Evolutionary conservation across 108 stramenopile species (phyloP), one percentile per base, ranked within the genome.

Genomic region (Craspedostauros australis): DNA sequence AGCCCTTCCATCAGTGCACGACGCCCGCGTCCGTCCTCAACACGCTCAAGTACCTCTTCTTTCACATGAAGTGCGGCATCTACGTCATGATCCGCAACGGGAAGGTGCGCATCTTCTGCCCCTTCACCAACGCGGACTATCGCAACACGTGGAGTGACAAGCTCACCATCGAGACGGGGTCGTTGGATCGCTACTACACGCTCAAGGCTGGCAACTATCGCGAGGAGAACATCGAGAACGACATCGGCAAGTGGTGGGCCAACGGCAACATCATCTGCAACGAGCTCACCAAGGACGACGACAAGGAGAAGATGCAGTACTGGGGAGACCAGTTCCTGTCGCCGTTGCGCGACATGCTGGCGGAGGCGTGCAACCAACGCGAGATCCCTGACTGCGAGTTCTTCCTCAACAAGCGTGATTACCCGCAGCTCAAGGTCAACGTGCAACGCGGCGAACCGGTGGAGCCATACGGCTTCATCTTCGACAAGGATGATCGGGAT

Each of bases 191-290:
- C 8, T 97, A 97, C 62, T 97, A 94, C 73, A 52, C 53, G 5
- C 39, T 79, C 48, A 98, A 98, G 67, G 66, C 62, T 22, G 88
- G 80, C 14, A 36, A 74, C 45, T 91, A 82, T 60, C 87, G 96
- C n/a, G 70, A 90, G 60, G 95, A 97, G 67, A 84, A 95, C 39
- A 76, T 98, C 15, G 93, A 93, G 45, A 57, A 72, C 8, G 94
- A 95, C 46, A 72, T 75, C 57, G 66, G 49, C 52, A 85, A 91
- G 46, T 99, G 99, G 99, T 99, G 99, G 99, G 99, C 99, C 25
- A 99, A 99, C 64, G 99, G 99, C 4, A 99, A 99, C 56, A 98
- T 99, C 68, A 98, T 99, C 55, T 98, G 97, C 68, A 98, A 98
- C 67, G 97, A 96, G 70, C 71, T 95, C 60, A 79, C 74, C 21